Evolutionary conservation across 1,284 basidiomycete species (phyloP).

Genomic region (Malassezia japonica): DNA sequence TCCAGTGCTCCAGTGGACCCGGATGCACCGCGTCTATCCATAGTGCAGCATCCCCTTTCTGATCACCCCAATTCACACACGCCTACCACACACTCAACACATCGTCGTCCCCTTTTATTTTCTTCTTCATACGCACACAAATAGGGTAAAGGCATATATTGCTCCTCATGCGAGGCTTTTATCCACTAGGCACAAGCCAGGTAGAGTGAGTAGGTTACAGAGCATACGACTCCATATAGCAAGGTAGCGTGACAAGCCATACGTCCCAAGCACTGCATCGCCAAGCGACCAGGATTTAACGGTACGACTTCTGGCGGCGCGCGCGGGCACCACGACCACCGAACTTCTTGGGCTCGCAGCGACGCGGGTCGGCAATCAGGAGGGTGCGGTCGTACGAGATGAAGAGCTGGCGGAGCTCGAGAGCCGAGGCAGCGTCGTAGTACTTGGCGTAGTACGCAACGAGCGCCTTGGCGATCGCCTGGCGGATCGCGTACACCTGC

Average conservation of each 20-base stretch:
- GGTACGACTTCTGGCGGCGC: constrained; percentile 48
- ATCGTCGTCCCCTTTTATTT: too few species aligned
- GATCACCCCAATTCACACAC: too few species aligned
- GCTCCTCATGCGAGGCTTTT: constrained; percentile 13
- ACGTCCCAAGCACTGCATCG: not conserved
- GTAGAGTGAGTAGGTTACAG: not conserved
- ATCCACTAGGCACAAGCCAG: constrained; percentile 3
- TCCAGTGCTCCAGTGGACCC: too few species aligned
- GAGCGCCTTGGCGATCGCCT: constrained; percentile 95
- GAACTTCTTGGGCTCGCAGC: constrained; percentile 94
- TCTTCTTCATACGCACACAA: constrained; percentile 3
- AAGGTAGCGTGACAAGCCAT: not conserved
- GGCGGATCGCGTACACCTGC: constrained; percentile 96
- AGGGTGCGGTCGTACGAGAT: constrained; percentile 60
- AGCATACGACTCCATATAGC: constrained; percentile 1
- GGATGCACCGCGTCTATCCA: too few species aligned
- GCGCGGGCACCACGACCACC: constrained; percentile 49
- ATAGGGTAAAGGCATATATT: constrained; percentile 21
- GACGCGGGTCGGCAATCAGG: constrained; percentile 93
- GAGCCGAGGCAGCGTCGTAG: constrained; percentile 88
- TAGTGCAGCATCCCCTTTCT: too few species aligned
- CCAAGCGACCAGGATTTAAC: constrained; percentile 52
- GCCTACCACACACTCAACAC: too few species aligned
- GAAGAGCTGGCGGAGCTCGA: constrained; percentile 46
- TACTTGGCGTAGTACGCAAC: constrained; percentile 97